Conservation (phyloP, 2,329 filamentous ascomycete genomes). For the Colletotrichum cordylinicola region DNA sequence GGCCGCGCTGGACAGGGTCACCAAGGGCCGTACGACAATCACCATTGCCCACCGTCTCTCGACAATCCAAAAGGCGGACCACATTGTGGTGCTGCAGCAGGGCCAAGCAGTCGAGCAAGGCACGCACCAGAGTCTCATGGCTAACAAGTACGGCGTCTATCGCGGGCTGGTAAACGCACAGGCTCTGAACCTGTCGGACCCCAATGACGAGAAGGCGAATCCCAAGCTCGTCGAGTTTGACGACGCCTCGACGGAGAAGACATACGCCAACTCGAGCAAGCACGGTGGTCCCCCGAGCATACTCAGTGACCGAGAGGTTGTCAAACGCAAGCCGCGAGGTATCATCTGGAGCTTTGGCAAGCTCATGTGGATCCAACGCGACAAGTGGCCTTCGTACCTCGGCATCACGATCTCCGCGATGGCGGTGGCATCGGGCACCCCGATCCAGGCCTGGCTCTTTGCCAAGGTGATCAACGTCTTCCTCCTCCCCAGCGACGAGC, state of each 20-base stretch:
- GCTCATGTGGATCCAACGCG: conserved; percentile 25
- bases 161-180: conserved; percentile 29
- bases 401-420: conserved; percentile 29
- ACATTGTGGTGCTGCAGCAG: conserved; percentile 48
- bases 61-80: conserved; percentile 37
- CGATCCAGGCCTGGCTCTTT: conserved; percentile 35
- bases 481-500: conserved; percentile 21
- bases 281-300: neutral
- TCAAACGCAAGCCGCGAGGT: neutral
- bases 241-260: neutral
- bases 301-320: neutral
- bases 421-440: conserved; percentile 29
- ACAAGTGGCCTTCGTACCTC: conserved; percentile 29
- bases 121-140: conserved; percentile 24
- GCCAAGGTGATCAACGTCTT: conserved; percentile 31
- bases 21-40: conserved; percentile 25
- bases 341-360: conserved; percentile 19
- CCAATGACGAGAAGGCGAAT: neutral
- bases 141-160: conserved; percentile 25
- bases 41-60: conserved; percentile 30
- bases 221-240: neutral
- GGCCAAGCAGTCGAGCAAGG: conserved; percentile 47
- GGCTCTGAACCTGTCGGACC: neutral
- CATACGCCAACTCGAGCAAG: neutral
- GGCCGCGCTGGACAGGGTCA: conserved; percentile 31